phyloP scores from a whole-genome alignment of 2,329 filamentous ascomycete genomes.

The Hortaea sp. region DNA sequence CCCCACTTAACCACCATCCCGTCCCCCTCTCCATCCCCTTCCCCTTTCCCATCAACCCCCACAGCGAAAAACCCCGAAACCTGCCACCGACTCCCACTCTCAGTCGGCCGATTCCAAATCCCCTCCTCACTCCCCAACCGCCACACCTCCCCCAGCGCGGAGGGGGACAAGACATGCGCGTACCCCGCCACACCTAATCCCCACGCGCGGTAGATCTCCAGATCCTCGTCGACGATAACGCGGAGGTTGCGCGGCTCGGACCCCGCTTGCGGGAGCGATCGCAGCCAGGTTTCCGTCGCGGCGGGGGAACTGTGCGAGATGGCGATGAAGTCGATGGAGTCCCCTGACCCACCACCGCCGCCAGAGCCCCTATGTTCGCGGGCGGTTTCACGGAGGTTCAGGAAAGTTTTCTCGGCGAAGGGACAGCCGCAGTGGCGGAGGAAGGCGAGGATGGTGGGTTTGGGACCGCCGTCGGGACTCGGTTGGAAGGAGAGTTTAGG shows the following conservation, averaged over 20 bases:
- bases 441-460: slow-evolving; percentile 55
- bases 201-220: slow-evolving; percentile 54
- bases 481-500: slow-evolving; percentile 43
- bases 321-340: slow-evolving; percentile 47
- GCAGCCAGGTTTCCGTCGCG: slow-evolving; percentile 49
- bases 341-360: no score
- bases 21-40: slow-evolving; percentile 36
- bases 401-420: slow-evolving; percentile 46
- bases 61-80: slow-evolving; percentile 55
- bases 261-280: slow-evolving; percentile 29
- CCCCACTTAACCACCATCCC: slow-evolving; percentile 40
- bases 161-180: slow-evolving; percentile 53
- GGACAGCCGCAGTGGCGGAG: slow-evolving; percentile 66
- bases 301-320: slow-evolving; percentile 49
- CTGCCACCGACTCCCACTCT: slow-evolving; percentile 61
- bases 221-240: slow-evolving; percentile 50
- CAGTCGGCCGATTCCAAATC: slow-evolving; percentile 55
- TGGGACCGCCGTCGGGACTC: slow-evolving; percentile 18
- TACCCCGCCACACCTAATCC: slow-evolving; percentile 52
- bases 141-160: slow-evolving; percentile 47
- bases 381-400: slow-evolving; percentile 43
- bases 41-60: no score
- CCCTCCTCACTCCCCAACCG: slow-evolving; percentile 51
- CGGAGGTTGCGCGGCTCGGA: slow-evolving; percentile 48
- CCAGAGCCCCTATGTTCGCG: slow-evolving; percentile 29